A percentile compares a stretch with the other conserved stretches of the same genome.
These are phyloP conservation scores for Entoloma clypeatum DNA, from an alignment of 1,284 basidiomycete genomes.

Conservation along the genomic window DNA sequence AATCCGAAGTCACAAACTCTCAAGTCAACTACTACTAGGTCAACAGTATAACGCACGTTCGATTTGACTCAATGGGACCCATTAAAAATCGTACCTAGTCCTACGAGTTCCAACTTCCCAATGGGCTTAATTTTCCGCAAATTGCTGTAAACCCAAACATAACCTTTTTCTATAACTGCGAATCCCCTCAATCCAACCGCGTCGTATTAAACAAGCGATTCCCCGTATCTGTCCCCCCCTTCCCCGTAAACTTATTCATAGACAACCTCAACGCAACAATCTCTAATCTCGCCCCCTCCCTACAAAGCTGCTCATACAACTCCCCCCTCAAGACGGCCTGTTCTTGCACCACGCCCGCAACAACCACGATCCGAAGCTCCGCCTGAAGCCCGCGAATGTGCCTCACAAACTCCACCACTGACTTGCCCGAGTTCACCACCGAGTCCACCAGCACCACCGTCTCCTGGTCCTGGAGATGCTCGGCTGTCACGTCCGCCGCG, in stretches of 20 bases:
- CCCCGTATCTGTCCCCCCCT: conserved; percentile 22
- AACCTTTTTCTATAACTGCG: no score
- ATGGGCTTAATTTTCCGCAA: no score
- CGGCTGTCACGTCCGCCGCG: conserved; percentile 17
- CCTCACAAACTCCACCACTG: conserved; percentile 21
- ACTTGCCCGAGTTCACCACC: conserved; percentile 24
- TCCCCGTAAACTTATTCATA: conserved; percentile 23
- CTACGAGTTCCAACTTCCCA: no score
- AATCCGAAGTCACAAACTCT: no score
- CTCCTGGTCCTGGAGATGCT: conserved; percentile 16
- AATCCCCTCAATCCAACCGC: conserved; percentile 18
- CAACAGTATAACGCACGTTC: no score
- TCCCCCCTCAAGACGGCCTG: conserved; percentile 16
- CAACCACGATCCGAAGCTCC: conserved; percentile 20
- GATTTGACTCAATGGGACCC: no score
- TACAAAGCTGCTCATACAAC: conserved; percentile 16
- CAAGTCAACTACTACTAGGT: no score
- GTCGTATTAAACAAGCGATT: conserved; percentile 24
- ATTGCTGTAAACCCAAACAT: no score
- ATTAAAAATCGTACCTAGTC: no score
- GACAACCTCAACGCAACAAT: conserved; percentile 22
- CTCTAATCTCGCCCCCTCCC: conserved; percentile 17
- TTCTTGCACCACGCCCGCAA: conserved; percentile 23
- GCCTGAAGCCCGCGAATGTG: conserved; percentile 18
- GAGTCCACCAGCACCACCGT: conserved; percentile 23